Evolutionary conservation across 2,329 filamentous ascomycete genomes (phyloP), one percentile per base, ranked within the genome.

Genomic region (Fusarium sp.): DNA sequence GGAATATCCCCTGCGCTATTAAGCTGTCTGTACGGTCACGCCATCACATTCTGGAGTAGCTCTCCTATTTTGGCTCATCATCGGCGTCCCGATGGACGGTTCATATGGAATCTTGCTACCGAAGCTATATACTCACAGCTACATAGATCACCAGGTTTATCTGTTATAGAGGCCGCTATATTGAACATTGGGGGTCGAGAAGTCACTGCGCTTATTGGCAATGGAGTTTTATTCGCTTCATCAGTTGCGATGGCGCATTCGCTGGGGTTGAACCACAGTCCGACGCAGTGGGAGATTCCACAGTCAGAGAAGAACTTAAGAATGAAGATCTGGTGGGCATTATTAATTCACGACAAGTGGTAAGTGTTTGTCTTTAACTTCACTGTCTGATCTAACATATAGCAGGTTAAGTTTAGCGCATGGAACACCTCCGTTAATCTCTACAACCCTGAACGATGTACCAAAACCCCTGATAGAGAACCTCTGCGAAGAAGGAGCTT

Each of bases 81-180:
- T 60, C 82, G 84, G 7, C 81, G 84, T 49, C 88, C 88, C 0
- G 88, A 90, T 71, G 81, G 83, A 42, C 84, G 87, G 45, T 90
- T 88, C 73, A 84, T 88, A 11, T 89, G 89, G 83, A 90, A 90
- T 61, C 82, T 89, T 61, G 87, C 87, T 9, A 86, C 84, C 21
- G 86, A 87, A 54, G 86, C 88, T 2, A 79, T 89, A 5, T 87
- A 89, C 66, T 87, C 84, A 1, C 88, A 90, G 61, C 84, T 89
- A 9, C 84, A 88, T 51, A 82, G 87, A 2, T 85, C 85, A 0
- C 88, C 88, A 0, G 86, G 88, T 2, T 79, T 90, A 44, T 86
- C 87, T 2, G 88, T 87, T 1, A 83, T 90, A 25, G 82, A 85
- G 23, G 84, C 87, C 4, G 84, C 87, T 7, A 75, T 90, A 11